These are phyloP conservation scores for Speleostelium caveatum DNA, from an alignment of 78 protist species.

Conservation along the genomic window DNA sequence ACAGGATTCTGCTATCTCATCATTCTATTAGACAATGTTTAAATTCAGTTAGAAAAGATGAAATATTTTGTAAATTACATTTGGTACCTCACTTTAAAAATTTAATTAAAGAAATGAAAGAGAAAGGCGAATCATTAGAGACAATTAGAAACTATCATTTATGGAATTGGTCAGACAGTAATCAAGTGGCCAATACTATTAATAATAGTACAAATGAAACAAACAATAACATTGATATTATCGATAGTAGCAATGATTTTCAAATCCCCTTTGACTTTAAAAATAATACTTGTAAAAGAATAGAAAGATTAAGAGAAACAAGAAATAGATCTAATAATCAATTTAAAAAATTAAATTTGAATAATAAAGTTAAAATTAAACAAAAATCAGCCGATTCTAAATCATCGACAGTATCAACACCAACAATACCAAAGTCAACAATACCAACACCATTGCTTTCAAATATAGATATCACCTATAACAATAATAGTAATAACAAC, in stretches of 20 bases:
- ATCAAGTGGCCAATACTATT: too few species aligned
- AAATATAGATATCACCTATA: too few species aligned
- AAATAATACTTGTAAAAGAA: background rate
- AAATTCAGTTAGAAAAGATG: background rate
- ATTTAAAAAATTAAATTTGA: too few species aligned
- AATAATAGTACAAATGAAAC: background rate
- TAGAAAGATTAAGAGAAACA: background rate
- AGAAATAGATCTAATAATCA: too few species aligned
- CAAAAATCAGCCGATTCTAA: too few species aligned
- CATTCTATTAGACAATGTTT: constrained; percentile 15
- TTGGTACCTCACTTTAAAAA: background rate
- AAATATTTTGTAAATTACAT: background rate
- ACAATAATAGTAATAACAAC: too few species aligned
- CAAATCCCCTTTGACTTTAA: background rate
- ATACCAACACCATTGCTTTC: too few species aligned
- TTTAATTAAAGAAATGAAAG: background rate
- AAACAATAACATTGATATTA: background rate
- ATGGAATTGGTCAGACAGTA: background rate
- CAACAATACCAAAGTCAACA: too few species aligned
- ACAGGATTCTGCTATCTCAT: too few species aligned
- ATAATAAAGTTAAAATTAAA: too few species aligned
- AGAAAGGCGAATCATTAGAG: background rate
- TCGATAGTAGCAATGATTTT: background rate
- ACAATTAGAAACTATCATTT: background rate
- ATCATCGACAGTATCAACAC: too few species aligned